Conservation (phyloP, 306 rosid species). For the Acacia crassicarpa region DNA sequence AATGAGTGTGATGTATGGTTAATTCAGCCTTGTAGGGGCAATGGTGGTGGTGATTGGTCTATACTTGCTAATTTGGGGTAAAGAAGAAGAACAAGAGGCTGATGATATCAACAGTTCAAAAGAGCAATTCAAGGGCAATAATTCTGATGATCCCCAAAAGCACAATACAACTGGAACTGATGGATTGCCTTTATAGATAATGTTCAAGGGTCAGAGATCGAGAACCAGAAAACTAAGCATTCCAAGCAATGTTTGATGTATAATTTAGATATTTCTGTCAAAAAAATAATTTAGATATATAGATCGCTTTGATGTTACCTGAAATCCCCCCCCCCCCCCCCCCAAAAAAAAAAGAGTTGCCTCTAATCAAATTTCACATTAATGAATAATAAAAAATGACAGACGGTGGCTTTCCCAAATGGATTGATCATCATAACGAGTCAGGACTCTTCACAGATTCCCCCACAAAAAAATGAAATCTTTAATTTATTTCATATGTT, state of each 20-base stretch:
- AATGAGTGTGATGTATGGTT: neutral
- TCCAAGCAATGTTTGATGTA: neutral
- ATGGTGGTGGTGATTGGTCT: conserved; percentile 61
- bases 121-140: neutral
- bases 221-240: neutral
- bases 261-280: neutral
- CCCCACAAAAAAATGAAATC: neutral
- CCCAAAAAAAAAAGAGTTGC: too few relatives aligned
- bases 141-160: neutral
- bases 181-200: neutral
- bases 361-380: neutral
- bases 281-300: neutral
- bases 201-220: neutral
- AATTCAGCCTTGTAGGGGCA: conserved; percentile 73
- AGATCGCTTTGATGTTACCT: neutral
- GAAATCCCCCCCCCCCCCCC: too few relatives aligned
- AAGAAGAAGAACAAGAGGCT: conserved; percentile 58
- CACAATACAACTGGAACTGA: neutral
- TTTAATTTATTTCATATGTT: neutral
- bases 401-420: neutral
- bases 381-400: neutral
- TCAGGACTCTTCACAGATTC: neutral
- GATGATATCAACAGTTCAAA: neutral
- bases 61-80: conserved; percentile 79
- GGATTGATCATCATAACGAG: neutral